Percentiles rank a stretch among this genome's conserved stretches.
phyloP scores from a whole-genome alignment of 306 rosid genomes.

The Mucuna pruriens region DNA sequence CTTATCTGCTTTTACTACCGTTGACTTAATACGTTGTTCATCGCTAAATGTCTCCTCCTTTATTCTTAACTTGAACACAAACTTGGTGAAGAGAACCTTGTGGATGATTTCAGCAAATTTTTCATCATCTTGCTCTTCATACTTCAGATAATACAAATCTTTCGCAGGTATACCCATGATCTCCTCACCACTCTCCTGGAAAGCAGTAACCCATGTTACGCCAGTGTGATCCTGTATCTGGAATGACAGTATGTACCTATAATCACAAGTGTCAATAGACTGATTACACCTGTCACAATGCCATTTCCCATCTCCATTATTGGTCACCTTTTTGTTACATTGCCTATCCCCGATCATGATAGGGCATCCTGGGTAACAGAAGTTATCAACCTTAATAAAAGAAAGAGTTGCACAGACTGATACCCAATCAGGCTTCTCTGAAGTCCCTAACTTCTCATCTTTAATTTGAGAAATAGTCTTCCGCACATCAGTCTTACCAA shows the following conservation, averaged over 20 bases:
- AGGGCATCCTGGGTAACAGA: conserved; percentile 90
- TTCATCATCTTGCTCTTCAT: conserved; percentile 74
- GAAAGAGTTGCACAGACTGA: conserved; percentile 70
- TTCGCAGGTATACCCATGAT: conserved; percentile 86
- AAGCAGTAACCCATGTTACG: conserved; percentile 83
- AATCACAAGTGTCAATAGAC: conserved; percentile 70
- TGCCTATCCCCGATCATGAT: conserved; percentile 76
- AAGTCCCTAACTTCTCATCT: conserved; percentile 91
- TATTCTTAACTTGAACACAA: conserved; percentile 77
- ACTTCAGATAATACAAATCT: conserved; percentile 62
- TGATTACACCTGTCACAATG: conserved; percentile 83
- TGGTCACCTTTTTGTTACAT: conserved; percentile 85
- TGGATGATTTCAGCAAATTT: conserved; percentile 64
- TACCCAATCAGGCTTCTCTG: conserved; percentile 96
- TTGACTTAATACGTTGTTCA: conserved; percentile 87
- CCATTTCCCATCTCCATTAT: conserved; percentile 94
- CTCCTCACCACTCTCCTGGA: conserved; percentile 94
- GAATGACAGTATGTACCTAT: conserved; percentile 78
- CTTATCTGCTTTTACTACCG: conserved; percentile 78
- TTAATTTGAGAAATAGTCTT: conserved; percentile 83
- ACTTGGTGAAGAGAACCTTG: conserved; percentile 66
- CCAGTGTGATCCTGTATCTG: conserved; percentile 92
- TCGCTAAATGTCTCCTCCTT: conserved; percentile 87
- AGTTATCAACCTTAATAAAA: conserved; percentile 71
- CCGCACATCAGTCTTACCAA: conserved; percentile 58